Evolutionary conservation across 345 rosid species (phyloP), one percentile per base, ranked within the genome.

Genomic region (Kandelia obovata): DNA sequence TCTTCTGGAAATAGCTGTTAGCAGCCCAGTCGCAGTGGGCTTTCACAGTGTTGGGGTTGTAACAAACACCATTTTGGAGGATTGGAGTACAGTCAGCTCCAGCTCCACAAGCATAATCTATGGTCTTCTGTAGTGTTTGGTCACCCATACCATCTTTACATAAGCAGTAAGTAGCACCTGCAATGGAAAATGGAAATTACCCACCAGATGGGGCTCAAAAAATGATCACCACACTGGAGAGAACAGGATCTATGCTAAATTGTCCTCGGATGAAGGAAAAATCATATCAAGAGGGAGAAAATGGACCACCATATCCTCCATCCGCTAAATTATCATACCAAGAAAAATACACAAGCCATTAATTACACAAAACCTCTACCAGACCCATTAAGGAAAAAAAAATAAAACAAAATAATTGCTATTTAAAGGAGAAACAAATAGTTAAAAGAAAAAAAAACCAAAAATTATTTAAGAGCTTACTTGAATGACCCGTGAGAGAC

Each of bases 1-100:
- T 79, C 76, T 23, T 86, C 73, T 91, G 93, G 82, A 82, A 91
- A 66, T 85, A 87, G 62, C 83, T 89, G 81, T 91, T 91, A 25
- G 80, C 97, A 4, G 93, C 93, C 72, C 85, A 91, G 69, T 74
- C 82, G 78, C 97, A 91, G 84, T 91, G 97, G 60, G 75, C 82
- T 70, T 86, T 89, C 62, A 91, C 73, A 17, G 90, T 85, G 82
- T 87, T 85, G 13, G 93, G 97, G 23, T 84, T 80, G 78, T 70
- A 91, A 79, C 97, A 91, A 30, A 62, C 75, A 39, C 96, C 97
- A 68, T 66, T 89, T 67, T 81, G 84, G 21, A 71, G 65, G 37
- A 47, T 37, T 16, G 62, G 23, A 28, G 59, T 56, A 56, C 59
- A 56, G 16, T 56, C 59, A 56, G 59, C 59, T 56, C 59, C 31